Percentiles rank a stretch among this genome's conserved stretches.
These are phyloP conservation scores for Astragalus glycyphyllos DNA, from an alignment of 306 rosid species.

Conservation along the genomic window DNA sequence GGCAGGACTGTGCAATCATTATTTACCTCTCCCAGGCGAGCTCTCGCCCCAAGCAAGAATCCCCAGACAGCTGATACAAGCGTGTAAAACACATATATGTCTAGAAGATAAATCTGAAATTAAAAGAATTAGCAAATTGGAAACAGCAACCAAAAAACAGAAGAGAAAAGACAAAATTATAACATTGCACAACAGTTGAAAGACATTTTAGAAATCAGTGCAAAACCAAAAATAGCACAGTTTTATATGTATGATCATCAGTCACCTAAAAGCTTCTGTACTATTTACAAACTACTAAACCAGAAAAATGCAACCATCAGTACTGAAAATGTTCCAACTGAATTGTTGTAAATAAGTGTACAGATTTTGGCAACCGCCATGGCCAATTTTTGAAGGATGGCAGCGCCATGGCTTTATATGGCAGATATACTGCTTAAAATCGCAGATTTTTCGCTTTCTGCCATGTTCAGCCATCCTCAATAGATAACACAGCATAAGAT, in stretches of 20 bases:
- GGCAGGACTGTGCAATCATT: constrained; percentile 1
- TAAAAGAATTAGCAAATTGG: constrained; percentile 14
- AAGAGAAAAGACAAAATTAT: background rate
- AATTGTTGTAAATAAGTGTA: background rate
- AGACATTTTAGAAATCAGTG: background rate
- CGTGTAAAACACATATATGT: constrained; percentile 77
- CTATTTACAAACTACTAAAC: too few species aligned
- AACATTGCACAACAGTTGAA: background rate
- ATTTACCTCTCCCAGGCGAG: constrained; percentile 89
- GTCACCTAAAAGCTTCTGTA: constrained; percentile 11
- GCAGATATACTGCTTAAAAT: constrained; percentile 1
- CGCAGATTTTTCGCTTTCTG: too few species aligned
- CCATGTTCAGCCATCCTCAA: too few species aligned
- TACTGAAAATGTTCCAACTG: constrained; percentile 2
- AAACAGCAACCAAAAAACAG: background rate
- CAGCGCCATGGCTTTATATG: too few species aligned
- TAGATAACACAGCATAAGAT: background rate
- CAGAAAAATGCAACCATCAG: background rate
- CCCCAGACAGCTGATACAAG: constrained; percentile 80
- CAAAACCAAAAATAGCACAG: constrained; percentile 24
- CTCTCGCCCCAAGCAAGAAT: constrained; percentile 93
- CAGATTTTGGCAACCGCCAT: too few species aligned
- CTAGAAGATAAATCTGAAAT: constrained; percentile 86
- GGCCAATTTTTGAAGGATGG: too few species aligned
- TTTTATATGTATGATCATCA: background rate